phyloP scores from a whole-genome alignment of 345 rosid species.

The Litchi chinensis region DNA sequence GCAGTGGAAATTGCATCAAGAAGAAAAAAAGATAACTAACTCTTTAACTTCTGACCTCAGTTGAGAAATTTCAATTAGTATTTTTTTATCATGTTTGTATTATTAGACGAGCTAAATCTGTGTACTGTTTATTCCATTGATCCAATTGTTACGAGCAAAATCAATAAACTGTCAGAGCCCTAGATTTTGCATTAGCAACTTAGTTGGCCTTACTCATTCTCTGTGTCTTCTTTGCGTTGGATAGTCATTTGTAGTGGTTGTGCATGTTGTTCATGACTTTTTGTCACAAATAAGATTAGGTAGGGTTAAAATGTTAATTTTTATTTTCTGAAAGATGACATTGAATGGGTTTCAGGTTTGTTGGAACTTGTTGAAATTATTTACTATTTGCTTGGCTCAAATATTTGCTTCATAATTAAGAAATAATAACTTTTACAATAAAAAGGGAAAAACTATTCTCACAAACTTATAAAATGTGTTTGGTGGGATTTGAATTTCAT shows the following conservation, averaged over 20 bases:
- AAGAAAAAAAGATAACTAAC: slow-evolving; percentile 44
- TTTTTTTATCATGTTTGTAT: background rate
- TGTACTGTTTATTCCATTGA: background rate
- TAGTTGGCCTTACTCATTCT: no score
- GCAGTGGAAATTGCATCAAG: slow-evolving; percentile 79
- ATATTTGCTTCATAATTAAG: no score
- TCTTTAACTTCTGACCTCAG: background rate
- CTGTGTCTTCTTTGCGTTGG: background rate
- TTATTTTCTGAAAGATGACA: no score
- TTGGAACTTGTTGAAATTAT: no score
- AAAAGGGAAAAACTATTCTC: no score
- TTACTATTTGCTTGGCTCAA: no score
- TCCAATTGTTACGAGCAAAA: background rate
- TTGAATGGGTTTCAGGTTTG: no score
- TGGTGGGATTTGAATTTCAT: no score
- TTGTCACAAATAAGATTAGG: background rate
- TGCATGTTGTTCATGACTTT: background rate
- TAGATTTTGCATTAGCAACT: background rate
- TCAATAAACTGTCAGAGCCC: background rate
- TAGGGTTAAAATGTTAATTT: no score
- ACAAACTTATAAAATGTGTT: no score
- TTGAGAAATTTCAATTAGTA: background rate
- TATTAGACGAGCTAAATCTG: background rate
- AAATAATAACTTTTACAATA: no score
- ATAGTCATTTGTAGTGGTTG: background rate